These are phyloP conservation scores for Vicia faba DNA, from an alignment of 306 rosid species.

Conservation along the genomic window DNA sequence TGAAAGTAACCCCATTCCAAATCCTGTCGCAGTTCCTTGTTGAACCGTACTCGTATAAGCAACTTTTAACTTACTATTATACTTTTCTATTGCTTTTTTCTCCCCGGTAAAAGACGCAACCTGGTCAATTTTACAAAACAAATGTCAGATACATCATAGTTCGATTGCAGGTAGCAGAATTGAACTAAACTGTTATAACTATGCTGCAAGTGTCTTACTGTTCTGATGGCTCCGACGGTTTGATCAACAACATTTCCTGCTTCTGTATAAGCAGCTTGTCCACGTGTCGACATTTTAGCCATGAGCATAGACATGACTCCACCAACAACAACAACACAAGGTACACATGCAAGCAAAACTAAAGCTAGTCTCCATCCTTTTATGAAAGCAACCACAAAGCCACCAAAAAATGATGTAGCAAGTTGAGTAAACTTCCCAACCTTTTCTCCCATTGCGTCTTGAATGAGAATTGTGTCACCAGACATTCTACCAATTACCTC, in stretches of 20 bases:
- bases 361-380: constrained; percentile 81
- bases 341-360: constrained; percentile 65
- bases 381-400: constrained; percentile 60
- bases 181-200: neutral
- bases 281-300: constrained; percentile 70
- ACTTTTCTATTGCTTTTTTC: constrained; percentile 68
- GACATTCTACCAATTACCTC: constrained; percentile 91
- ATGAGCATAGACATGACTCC: constrained; percentile 48
- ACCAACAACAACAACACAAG: constrained; percentile 56
- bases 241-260: constrained; percentile 87
- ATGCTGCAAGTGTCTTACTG: constrained; percentile 55
- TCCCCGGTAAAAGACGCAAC: constrained; percentile 94
- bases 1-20: constrained; percentile 60
- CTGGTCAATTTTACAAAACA: constrained; percentile 39
- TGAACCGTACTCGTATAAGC: constrained; percentile 56
- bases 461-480: constrained; percentile 91
- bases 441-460: constrained; percentile 94
- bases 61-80: constrained; percentile 56
- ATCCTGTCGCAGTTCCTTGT: constrained; percentile 71
- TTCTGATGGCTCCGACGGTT: constrained; percentile 80
- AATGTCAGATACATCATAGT: neutral
- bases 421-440: constrained; percentile 89
- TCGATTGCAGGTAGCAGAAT: neutral
- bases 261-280: constrained; percentile 83
- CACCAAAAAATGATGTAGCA: constrained; percentile 66